Conservation (phyloP, 106 monocot genomes). For the Dendrobium chrysotoxum region DNA sequence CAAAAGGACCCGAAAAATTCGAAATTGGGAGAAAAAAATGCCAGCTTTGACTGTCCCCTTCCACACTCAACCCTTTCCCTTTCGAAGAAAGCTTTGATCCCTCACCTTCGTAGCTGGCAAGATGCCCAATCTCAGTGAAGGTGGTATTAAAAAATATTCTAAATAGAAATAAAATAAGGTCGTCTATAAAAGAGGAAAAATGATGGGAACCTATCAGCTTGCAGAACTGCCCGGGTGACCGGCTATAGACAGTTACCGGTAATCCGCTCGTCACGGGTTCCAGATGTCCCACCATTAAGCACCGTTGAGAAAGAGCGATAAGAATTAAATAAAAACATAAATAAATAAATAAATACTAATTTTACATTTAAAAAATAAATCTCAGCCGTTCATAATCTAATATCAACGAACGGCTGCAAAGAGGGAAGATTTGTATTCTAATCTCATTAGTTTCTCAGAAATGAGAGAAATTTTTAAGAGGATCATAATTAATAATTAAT, state of each 20-base stretch:
- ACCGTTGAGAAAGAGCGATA: background rate
- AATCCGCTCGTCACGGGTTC: constrained; percentile 3
- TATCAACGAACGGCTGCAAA: no score
- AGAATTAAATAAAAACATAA: background rate
- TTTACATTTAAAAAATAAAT: no score
- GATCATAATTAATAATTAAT: no score
- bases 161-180: background rate
- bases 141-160: background rate
- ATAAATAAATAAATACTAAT: background rate
- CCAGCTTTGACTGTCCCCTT: constrained; percentile 41
- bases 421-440: no score
- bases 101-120: constrained; percentile 82
- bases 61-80: constrained; percentile 56
- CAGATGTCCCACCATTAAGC: background rate
- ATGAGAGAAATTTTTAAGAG: no score
- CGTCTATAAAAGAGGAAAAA: background rate
- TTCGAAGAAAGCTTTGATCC: constrained; percentile 77
- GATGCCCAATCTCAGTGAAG: constrained; percentile 12
- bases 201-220: background rate
- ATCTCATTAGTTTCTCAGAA: no score
- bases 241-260: background rate
- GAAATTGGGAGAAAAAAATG: constrained; percentile 23
- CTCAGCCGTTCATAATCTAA: no score
- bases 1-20: background rate
- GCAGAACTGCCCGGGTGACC: background rate